These are phyloP conservation scores for Collybia sordida DNA, from an alignment of 768 basidiomycete species.

Conservation along the genomic window DNA sequence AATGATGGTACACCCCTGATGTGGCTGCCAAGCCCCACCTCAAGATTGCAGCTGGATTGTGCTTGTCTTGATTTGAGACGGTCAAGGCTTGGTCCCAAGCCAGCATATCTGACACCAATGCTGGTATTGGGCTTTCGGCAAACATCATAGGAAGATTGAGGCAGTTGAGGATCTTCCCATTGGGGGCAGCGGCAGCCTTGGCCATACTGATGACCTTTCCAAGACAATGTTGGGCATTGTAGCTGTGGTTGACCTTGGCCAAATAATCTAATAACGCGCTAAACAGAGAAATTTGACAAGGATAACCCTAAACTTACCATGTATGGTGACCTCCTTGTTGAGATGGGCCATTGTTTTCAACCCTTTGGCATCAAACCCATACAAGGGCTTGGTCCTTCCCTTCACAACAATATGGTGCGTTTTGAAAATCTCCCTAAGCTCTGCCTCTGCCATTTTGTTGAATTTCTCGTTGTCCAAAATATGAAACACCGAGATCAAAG, in stretches of 20 bases:
- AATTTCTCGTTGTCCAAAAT: background rate
- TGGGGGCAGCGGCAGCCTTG: background rate
- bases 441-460: background rate
- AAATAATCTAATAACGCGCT: background rate
- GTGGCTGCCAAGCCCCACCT: background rate
- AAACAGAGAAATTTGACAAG: too few relatives aligned
- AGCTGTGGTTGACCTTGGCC: background rate
- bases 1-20: background rate
- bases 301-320: background rate
- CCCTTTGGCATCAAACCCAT: constrained; percentile 1
- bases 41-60: background rate
- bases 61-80: too few relatives aligned
- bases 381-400: background rate
- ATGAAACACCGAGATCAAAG: background rate
- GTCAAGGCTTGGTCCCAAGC: background rate
- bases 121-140: background rate
- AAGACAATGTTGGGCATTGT: background rate
- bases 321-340: background rate
- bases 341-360: background rate
- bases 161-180: background rate
- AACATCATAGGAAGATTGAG: background rate
- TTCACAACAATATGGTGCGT: background rate
- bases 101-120: background rate
- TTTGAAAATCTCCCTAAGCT: background rate
- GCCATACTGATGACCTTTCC: background rate